phyloP scores from a whole-genome alignment of 2,329 filamentous ascomycete genomes.

The Colletotrichum sp. region DNA sequence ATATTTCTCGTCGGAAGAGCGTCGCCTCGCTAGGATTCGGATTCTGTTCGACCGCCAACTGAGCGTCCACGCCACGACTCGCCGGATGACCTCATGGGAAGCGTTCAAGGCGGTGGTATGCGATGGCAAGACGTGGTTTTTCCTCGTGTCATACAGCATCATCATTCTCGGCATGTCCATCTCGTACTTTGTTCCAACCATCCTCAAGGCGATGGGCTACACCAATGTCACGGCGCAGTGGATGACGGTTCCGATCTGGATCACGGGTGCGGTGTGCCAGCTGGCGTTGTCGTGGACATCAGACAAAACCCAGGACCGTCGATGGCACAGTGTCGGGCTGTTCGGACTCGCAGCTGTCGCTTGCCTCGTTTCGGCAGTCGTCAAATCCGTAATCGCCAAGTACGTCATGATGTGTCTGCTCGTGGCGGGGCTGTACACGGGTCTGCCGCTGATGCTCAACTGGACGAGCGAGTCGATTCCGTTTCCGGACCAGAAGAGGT shows the following conservation, averaged over 20 bases:
- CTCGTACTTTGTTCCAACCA: not conserved
- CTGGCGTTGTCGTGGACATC: not conserved
- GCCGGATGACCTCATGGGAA: not conserved
- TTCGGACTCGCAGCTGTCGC: not conserved
- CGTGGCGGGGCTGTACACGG: conserved; percentile 18
- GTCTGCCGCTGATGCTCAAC: conserved; percentile 13
- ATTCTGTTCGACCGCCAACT: not conserved
- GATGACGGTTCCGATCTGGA: not conserved
- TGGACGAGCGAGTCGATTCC: conserved; percentile 18
- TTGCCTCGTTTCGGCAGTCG: not conserved
- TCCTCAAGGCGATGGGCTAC: not conserved
- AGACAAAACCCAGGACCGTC: not conserved
- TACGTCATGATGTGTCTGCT: conserved; percentile 15
- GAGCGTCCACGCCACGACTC: not conserved
- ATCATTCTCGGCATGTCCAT: not conserved
- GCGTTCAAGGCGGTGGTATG: not conserved
- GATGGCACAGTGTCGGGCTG: not conserved
- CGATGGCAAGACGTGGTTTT: not conserved
- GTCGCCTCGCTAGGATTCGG: not conserved
- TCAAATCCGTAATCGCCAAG: not conserved
- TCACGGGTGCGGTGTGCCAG: not conserved
- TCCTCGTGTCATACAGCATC: not conserved
- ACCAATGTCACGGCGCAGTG: not conserved
- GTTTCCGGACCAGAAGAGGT: conserved; percentile 17
- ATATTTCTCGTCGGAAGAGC: not conserved